phyloP scores from a whole-genome alignment of 2,329 filamentous ascomycete genomes.

The Nigrospora sphaerica region DNA sequence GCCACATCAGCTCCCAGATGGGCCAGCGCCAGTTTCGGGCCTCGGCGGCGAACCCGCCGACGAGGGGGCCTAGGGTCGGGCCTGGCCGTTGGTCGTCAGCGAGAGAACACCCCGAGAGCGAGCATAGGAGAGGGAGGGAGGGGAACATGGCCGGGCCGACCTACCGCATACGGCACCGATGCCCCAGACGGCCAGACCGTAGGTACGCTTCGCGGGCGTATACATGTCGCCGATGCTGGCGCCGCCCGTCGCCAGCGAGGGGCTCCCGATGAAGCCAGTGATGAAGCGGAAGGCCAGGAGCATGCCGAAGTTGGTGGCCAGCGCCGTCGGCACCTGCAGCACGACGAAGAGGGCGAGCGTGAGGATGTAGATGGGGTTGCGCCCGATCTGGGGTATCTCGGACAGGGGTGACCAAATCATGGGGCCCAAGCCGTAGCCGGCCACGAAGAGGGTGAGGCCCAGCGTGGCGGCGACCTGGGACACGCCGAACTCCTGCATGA shows the following conservation, averaged over 20 bases:
- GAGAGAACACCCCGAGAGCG: too few relatives aligned
- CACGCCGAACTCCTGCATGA: slow-evolving; percentile 11
- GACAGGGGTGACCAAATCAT: slow-evolving; percentile 49
- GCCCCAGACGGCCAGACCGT: slow-evolving; percentile 37
- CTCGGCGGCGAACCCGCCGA: slow-evolving; percentile 37
- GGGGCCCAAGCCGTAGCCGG: slow-evolving; percentile 30
- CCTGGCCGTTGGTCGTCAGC: slow-evolving; percentile 6
- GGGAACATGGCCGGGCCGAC: too few relatives aligned
- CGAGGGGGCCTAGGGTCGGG: slow-evolving; percentile 40
- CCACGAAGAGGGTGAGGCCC: slow-evolving; percentile 15
- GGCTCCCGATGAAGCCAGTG: slow-evolving; percentile 36
- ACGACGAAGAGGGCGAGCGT: slow-evolving; percentile 52
- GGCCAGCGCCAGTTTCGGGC: slow-evolving; percentile 40
- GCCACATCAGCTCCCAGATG: slow-evolving; percentile 41
- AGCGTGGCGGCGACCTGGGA: slow-evolving; percentile 13
- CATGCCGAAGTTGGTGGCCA: slow-evolving; percentile 45
- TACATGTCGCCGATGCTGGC: slow-evolving; percentile 20
- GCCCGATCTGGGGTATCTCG: slow-evolving; percentile 51
- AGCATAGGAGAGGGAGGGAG: too few relatives aligned
- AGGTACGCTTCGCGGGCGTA: slow-evolving; percentile 29
- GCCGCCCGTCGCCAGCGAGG: slow-evolving; percentile 18
- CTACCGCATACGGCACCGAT: slow-evolving; percentile 24
- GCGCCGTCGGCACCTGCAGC: slow-evolving; percentile 42
- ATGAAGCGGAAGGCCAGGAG: slow-evolving; percentile 45
- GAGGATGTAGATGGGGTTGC: slow-evolving; percentile 50